A percentile compares a stretch with the other conserved stretches of the same genome.
Evolutionary conservation across 1,284 basidiomycete species (phyloP).

Genomic region (Sporisorium scitamineum): DNA sequence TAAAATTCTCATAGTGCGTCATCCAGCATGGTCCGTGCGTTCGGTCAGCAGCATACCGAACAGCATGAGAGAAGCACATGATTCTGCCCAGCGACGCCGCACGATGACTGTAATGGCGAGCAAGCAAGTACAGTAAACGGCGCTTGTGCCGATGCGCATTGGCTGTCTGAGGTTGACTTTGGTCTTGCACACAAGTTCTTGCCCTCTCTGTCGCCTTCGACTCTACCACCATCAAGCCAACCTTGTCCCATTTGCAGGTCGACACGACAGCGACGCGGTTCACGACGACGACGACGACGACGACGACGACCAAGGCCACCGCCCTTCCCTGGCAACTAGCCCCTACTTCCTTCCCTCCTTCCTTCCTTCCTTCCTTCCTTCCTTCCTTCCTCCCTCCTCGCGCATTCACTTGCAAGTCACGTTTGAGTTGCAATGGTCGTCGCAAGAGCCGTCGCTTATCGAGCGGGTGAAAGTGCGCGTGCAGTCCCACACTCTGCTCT

Average conservation of each 20-base stretch:
- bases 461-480: constrained; percentile 5
- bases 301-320: neutral
- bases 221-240: neutral
- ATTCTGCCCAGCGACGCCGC: too few relatives aligned
- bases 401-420: neutral
- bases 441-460: constrained; percentile 12
- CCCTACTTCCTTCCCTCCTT: neutral
- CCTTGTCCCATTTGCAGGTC: neutral
- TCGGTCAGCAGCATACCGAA: neutral
- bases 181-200: too few relatives aligned
- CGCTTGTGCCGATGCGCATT: neutral
- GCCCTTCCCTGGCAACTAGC: neutral
- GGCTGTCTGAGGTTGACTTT: neutral
- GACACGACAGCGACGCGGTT: too few relatives aligned
- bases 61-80: neutral
- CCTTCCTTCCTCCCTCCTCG: neutral
- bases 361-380: neutral
- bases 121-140: too few relatives aligned
- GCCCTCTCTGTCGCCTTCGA: too few relatives aligned
- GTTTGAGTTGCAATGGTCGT: constrained; percentile 28
- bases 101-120: neutral
- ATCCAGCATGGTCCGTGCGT: neutral
- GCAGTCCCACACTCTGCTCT: constrained; percentile 1
- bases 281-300: neutral
- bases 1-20: neutral